phyloP scores from a whole-genome alignment of 371 early-diverging fungal species.

The Parasitella parasitica region DNA sequence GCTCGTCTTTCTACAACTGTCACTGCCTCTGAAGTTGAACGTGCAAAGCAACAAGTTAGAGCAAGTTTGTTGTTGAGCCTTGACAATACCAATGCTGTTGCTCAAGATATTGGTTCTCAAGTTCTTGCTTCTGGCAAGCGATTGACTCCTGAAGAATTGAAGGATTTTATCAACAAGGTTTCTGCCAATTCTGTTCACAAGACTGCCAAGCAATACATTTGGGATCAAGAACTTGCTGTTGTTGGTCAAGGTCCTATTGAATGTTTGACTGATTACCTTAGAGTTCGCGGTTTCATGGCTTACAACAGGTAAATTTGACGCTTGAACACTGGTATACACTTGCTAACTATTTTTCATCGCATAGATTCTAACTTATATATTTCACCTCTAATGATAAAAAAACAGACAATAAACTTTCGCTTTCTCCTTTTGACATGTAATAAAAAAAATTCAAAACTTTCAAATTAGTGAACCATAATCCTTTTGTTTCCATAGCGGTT shows the following conservation, averaged over 20 bases:
- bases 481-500: no score
- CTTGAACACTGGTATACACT: neutral
- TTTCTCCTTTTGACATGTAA: neutral
- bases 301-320: conserved; percentile 52
- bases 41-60: conserved; percentile 97
- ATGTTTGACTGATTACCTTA: conserved; percentile 85
- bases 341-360: neutral
- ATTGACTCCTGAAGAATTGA: conserved; percentile 47
- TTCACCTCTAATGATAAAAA: conserved; percentile 1
- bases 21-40: conserved; percentile 88
- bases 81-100: conserved; percentile 87
- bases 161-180: conserved; percentile 24
- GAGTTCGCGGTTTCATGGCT: conserved; percentile 81
- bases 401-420: neutral
- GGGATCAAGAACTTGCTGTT: conserved; percentile 89
- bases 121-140: conserved; percentile 87
- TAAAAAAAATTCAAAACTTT: neutral
- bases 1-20: conserved; percentile 80
- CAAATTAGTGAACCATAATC: no score
- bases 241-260: conserved; percentile 89
- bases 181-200: conserved; percentile 75
- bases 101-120: conserved; percentile 95
- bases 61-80: conserved; percentile 81
- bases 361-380: conserved; percentile 23
- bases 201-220: conserved; percentile 75